A percentile compares a stretch with the other conserved stretches of the same genome.
Conservation (phyloP, 495 filamentous ascomycete species). For the Podospora australis region DNA sequence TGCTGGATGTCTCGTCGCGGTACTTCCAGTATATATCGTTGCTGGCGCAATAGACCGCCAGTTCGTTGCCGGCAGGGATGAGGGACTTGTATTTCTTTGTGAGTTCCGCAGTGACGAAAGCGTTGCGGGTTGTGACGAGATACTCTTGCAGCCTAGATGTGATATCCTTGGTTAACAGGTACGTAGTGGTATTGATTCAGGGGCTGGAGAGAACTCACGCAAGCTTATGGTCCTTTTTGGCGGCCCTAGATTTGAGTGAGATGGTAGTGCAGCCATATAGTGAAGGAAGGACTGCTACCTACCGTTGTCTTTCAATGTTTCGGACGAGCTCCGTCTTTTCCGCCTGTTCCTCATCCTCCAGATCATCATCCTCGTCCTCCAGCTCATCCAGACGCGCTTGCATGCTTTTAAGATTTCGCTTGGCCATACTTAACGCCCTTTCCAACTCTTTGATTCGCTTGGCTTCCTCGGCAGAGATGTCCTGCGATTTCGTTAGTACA, state of each 20-base stretch:
- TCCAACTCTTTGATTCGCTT: slow-evolving; percentile 21
- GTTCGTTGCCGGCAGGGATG: slow-evolving; percentile 9
- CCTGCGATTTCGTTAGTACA: too few relatives aligned
- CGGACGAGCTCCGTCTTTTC: neutral
- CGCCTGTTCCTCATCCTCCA: too few relatives aligned
- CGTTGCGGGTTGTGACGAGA: slow-evolving; percentile 30
- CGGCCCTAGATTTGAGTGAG: too few relatives aligned
- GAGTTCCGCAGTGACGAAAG: slow-evolving; percentile 19
- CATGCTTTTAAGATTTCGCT: too few relatives aligned
- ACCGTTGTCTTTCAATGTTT: too few relatives aligned
- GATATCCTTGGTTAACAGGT: neutral
- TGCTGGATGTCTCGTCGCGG: slow-evolving; percentile 14
- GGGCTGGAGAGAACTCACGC: too few relatives aligned
- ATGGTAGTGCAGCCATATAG: too few relatives aligned
- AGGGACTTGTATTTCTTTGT: slow-evolving; percentile 14
- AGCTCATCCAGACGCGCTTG: slow-evolving; percentile 6
- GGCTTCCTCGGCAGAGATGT: slow-evolving; percentile 24
- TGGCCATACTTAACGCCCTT: too few relatives aligned
- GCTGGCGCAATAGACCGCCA: slow-evolving; percentile 34
- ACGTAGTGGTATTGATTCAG: too few relatives aligned
- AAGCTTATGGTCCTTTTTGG: too few relatives aligned
- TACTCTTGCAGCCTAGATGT: slow-evolving; percentile 17
- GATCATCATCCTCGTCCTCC: neutral
- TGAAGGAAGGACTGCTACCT: too few relatives aligned
- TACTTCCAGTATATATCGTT: slow-evolving; percentile 32